Conservation (phyloP, 1,139 yeast species). For the Blastobotrys aristatus region DNA sequence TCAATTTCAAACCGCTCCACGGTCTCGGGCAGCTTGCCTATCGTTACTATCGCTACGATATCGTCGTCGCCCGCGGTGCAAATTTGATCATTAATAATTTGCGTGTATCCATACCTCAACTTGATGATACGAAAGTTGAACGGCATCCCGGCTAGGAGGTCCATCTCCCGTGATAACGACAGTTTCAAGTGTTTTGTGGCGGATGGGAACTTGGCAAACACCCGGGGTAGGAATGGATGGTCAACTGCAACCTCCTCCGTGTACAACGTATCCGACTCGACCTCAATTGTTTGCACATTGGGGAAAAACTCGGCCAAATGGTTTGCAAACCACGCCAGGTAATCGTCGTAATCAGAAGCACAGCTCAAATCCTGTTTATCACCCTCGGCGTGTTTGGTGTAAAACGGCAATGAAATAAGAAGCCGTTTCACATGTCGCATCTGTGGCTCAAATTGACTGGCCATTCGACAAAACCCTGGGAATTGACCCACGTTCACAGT, state of each 20-base stretch:
- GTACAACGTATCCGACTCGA: conserved; percentile 13
- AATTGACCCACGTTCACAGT: conserved; percentile 5
- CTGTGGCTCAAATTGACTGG: conserved; percentile 2
- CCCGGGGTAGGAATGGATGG: conserved; percentile 8
- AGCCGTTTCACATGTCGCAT: conserved; percentile 8
- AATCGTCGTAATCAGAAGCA: conserved; percentile 10
- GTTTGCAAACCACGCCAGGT: conserved; percentile 12
- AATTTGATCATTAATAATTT: conserved; percentile 4
- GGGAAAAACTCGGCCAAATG: conserved; percentile 5
- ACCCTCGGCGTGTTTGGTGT: conserved; percentile 10
- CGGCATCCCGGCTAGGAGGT: conserved; percentile 7
- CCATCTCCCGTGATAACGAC: conserved; percentile 12
- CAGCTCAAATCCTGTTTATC: conserved; percentile 3
- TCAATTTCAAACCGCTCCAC: conserved; percentile 14
- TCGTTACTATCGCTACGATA: conserved; percentile 7
- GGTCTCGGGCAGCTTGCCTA: conserved; percentile 9
- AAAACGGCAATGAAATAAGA: conserved; percentile 12
- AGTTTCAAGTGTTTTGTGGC: conserved; percentile 11
- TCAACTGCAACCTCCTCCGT: conserved; percentile 3
- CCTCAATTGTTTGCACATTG: conserved; percentile 9
- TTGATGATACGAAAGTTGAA: conserved; percentile 12
- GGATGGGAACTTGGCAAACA: conserved; percentile 6
- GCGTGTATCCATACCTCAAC: conserved; percentile 13
- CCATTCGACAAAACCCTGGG: conserved; percentile 11
- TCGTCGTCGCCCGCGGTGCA: conserved; percentile 14